Conservation (phyloP, 1,284 basidiomycete genomes). For the Inonotus obliquus region DNA sequence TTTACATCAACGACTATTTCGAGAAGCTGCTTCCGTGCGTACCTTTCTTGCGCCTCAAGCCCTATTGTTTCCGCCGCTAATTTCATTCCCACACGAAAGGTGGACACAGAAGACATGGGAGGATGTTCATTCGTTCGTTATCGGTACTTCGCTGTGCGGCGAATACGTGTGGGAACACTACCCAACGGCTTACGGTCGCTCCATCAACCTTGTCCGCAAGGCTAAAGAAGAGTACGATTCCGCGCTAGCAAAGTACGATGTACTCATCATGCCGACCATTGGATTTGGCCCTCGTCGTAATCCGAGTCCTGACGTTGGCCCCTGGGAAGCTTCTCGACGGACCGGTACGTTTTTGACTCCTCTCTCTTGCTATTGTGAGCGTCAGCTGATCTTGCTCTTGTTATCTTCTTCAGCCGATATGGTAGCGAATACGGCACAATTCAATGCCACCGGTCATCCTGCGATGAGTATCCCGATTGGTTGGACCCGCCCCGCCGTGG, state of each 20-base stretch:
- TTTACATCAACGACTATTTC: conserved; percentile 36
- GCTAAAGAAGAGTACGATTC: conserved; percentile 37
- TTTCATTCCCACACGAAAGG: not conserved
- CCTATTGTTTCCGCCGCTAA: not conserved
- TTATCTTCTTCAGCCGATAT: not conserved
- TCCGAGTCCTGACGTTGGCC: not conserved
- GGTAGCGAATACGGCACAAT: not conserved
- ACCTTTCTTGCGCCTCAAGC: not conserved
- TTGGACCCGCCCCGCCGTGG: not conserved
- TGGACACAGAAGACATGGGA: conserved; percentile 39
- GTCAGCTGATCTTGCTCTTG: not conserved
- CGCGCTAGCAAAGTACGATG: conserved; percentile 34
- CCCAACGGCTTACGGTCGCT: conserved; percentile 31
- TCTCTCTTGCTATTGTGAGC: not conserved
- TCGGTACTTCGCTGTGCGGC: conserved; percentile 17
- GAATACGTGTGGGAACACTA: conserved; percentile 29
- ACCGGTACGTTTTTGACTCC: not conserved
- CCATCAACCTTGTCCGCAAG: conserved; percentile 38
- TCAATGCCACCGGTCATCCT: conserved; percentile 2
- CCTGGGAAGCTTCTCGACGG: not conserved
- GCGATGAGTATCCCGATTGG: conserved; percentile 6
- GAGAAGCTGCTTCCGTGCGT: conserved; percentile 31
- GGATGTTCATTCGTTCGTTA: conserved; percentile 24
- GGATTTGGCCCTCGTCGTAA: conserved; percentile 21
- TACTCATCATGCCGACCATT: conserved; percentile 42